Percentiles rank a stretch among this genome's conserved stretches.
Conservation (phyloP, 805 yeast genomes). For the Barnettozyma vustinii region DNA sequence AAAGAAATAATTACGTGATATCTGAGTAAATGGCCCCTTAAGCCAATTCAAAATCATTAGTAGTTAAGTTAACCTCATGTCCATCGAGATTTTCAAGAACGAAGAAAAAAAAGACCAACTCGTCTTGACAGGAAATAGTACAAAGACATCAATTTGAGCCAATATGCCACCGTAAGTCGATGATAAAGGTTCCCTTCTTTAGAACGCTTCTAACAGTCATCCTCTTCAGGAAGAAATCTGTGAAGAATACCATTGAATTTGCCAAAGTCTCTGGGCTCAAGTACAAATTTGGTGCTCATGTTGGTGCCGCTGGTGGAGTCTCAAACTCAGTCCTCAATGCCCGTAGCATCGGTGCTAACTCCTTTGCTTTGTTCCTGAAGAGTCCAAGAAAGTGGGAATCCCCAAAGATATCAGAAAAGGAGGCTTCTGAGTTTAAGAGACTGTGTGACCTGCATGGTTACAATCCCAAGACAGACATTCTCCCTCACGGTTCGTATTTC, state of each 20-base stretch:
- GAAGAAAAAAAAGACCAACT: not conserved
- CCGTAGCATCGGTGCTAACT: constrained; percentile 55
- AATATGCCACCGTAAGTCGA: constrained; percentile 22
- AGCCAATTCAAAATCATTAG: not conserved
- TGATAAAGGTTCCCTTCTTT: not conserved
- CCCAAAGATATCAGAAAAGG: constrained; percentile 65
- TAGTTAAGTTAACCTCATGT: not conserved
- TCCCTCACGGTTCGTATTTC: constrained; percentile 94
- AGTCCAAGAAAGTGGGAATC: constrained; percentile 91
- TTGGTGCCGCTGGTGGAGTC: constrained; percentile 74
- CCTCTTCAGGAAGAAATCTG: constrained; percentile 14
- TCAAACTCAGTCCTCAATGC: constrained; percentile 63
- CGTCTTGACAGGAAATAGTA: not conserved
- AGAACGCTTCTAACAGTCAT: not conserved
- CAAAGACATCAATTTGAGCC: not conserved
- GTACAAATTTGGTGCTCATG: constrained; percentile 84
- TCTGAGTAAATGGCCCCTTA: not conserved
- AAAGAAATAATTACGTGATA: constrained; percentile 6
- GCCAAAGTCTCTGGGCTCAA: constrained; percentile 38
- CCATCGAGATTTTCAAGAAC: too few relatives aligned
- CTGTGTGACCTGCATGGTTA: constrained; percentile 60
- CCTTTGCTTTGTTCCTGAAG: constrained; percentile 87
- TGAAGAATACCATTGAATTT: constrained; percentile 25
- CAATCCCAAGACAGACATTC: constrained; percentile 69
- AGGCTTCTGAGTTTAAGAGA: constrained; percentile 57